Evolutionary conservation across 2,329 filamentous ascomycete species (phyloP), one percentile per base, ranked within the genome.

Genomic region (Akanthomyces lecanii): DNA sequence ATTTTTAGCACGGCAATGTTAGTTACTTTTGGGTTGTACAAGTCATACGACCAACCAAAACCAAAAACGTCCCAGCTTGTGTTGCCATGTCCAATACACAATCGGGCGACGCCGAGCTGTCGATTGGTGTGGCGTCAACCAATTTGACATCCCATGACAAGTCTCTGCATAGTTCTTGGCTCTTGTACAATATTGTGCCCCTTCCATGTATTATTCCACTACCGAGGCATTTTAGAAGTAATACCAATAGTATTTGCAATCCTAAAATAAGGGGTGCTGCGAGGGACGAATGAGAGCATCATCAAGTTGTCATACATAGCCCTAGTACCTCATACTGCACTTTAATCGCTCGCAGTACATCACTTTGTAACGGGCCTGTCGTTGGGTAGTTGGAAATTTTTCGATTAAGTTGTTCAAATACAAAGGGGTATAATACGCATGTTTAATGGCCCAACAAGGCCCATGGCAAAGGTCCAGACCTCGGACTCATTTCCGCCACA

Each of bases 361-460:
- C 14, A 40, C 38, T 48, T 25, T 23, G 23, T 23, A 48, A 48
- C 45, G 7, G 23, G 11, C 45, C 45, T 25, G 10, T 28, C 12
- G 21, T 51, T 51, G 16, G 28, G 21, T 45, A 45, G 3, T 6
- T 50, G 38, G 10, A 40, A 50, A 14, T 50, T 21, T 10, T 21
- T 38, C 51, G 18, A 11, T 40, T 54, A 33, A 53, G 38, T 25
- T 25, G 10, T 14, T 54, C 12, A 33, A 55, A 28, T 16, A 51
- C 16, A 52, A 52, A 36, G 36, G 56, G 57, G 57, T 60, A 60
- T 60, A 60, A 36, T 51, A 52, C 18, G 36, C 47, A 38, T 18
- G 33, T 44, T 60, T 14, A 44, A 38, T 23, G 33, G 44, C 44
- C 21, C 44, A 12, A 40, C 30, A 42, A 28, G 44, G 30, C 33